Conservation (phyloP, 2,329 filamentous ascomycete species). For the Fusarium devonianum region DNA sequence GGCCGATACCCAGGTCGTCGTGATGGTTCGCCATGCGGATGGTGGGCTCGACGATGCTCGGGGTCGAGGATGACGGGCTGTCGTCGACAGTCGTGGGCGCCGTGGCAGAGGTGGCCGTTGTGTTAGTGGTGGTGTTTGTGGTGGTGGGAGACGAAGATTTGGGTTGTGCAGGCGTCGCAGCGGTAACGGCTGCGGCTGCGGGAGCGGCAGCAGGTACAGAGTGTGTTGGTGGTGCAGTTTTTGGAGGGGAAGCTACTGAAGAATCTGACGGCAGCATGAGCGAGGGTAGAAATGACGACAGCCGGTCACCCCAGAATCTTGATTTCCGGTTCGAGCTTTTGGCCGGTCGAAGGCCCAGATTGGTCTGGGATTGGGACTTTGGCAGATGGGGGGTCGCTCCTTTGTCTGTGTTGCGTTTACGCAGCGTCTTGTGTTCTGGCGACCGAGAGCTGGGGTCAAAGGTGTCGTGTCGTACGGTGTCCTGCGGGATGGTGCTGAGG, state of each 20-base stretch:
- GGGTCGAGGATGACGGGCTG: constrained; percentile 34
- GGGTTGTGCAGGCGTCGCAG: constrained; percentile 29
- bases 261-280: constrained; percentile 48
- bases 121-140: constrained; percentile 35
- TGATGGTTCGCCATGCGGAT: constrained; percentile 32
- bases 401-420: constrained; percentile 28
- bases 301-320: constrained; percentile 47
- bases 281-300: constrained; percentile 49
- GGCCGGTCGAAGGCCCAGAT: constrained; percentile 13
- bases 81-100: constrained; percentile 36
- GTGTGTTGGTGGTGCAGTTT: constrained; percentile 15
- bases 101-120: constrained; percentile 16
- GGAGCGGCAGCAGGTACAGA: constrained; percentile 22
- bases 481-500: constrained; percentile 12
- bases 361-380: constrained; percentile 32
- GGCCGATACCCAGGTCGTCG: constrained; percentile 25
- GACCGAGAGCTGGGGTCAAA: constrained; percentile 20
- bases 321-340: constrained; percentile 43
- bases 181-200: constrained; percentile 22
- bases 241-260: constrained; percentile 33
- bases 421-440: constrained; percentile 28
- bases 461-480: constrained; percentile 33
- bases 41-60: constrained; percentile 36
- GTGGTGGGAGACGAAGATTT: constrained; percentile 40
- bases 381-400: constrained; percentile 22